phyloP scores from a whole-genome alignment of 139 green algal genomes.

The Chlamydomonas eustigma region DNA sequence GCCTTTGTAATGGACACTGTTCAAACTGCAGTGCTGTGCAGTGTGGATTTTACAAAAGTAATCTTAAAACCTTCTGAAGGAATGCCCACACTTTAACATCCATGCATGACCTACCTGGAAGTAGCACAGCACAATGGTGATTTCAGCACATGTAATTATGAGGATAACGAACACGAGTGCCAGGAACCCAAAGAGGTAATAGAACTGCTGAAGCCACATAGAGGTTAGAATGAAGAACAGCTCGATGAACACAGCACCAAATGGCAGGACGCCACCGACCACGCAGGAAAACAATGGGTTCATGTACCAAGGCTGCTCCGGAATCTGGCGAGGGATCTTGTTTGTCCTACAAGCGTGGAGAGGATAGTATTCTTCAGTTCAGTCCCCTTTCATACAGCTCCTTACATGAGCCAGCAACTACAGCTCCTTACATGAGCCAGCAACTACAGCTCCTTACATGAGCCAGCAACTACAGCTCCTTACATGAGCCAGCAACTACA shows the following conservation, averaged over 20 bases:
- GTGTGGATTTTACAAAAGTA: no score
- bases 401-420: slow-evolving; percentile 51
- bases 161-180: slow-evolving; percentile 96
- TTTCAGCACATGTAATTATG: slow-evolving; percentile 95
- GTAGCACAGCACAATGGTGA: slow-evolving; percentile 97
- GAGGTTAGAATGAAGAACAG: slow-evolving; percentile 99
- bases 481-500: no score
- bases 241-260: slow-evolving; percentile 99
- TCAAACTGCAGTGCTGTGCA: no score
- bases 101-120: not conserved
- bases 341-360: slow-evolving; percentile 88
- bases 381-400: no score
- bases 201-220: slow-evolving; percentile 89
- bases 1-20: no score
- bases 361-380: no score
- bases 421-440: no score
- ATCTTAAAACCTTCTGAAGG: no score
- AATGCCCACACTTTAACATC: no score
- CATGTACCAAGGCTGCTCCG: slow-evolving; percentile 98
- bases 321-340: slow-evolving; percentile 98
- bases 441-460: no score
- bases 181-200: slow-evolving; percentile 85
- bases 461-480: no score
- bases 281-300: slow-evolving; percentile 84
- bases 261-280: slow-evolving; percentile 95